Conservation (phyloP, 1,139 yeast genomes). For the Kodamaea sp. region DNA sequence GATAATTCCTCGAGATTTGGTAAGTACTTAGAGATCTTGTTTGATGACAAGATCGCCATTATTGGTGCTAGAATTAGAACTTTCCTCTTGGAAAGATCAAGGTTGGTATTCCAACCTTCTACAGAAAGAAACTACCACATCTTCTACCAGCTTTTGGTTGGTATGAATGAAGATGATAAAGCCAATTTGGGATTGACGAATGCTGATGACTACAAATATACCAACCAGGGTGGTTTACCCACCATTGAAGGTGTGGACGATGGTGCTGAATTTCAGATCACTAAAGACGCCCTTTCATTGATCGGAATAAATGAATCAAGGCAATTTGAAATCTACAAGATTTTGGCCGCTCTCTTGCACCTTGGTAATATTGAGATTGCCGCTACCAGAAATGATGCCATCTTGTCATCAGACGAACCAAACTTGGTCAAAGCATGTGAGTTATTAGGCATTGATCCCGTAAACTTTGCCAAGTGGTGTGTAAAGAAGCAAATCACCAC, state of each 20-base stretch:
- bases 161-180: slow-evolving; percentile 65
- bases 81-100: slow-evolving; percentile 86
- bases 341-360: slow-evolving; percentile 88
- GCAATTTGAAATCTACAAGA: slow-evolving; percentile 71
- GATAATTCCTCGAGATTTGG: slow-evolving; percentile 98
- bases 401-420: slow-evolving; percentile 83
- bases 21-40: slow-evolving; percentile 88
- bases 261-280: slow-evolving; percentile 68
- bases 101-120: slow-evolving; percentile 89
- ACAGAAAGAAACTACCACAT: slow-evolving; percentile 93
- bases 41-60: slow-evolving; percentile 71
- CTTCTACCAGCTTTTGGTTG: slow-evolving; percentile 86
- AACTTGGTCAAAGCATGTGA: slow-evolving; percentile 81
- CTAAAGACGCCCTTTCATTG: slow-evolving; percentile 72
- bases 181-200: slow-evolving; percentile 57
- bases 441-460: slow-evolving; percentile 77
- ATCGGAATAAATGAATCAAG: slow-evolving; percentile 68
- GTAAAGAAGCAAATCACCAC: slow-evolving; percentile 90
- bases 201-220: slow-evolving; percentile 73
- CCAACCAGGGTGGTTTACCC: slow-evolving; percentile 88
- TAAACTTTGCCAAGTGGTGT: slow-evolving; percentile 84
- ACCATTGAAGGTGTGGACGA: slow-evolving; percentile 81
- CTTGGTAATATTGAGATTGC: slow-evolving; percentile 90
- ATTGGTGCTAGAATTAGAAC: slow-evolving; percentile 95
- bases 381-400: slow-evolving; percentile 84